Base-by-base conservation (phyloP, 1,284 basidiomycete genomes). In the Puccinia brachypodii region DNA sequence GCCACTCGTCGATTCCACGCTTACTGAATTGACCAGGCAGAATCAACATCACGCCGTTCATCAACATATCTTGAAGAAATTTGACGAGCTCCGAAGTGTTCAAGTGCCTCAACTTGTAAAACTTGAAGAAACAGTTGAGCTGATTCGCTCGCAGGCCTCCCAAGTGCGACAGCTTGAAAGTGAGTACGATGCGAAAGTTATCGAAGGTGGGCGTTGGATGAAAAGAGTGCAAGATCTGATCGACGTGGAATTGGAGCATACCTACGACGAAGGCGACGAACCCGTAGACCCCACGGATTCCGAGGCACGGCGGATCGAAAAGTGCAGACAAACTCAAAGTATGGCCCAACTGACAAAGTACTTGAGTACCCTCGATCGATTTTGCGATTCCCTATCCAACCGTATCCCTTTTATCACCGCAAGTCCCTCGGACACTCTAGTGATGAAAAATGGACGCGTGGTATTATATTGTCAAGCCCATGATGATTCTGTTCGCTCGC, bases 161-260 rank as follows among this genome's bases (percentile, higher is more conserved):
- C 44, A 79, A 53, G 50, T 79, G 13, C 64, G 28, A 40, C 31
- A 79, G n/a, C 22, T 71, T 22, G 76, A 79, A 42, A 71, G 36
- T 71, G 42, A 53, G 28, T 56, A 79, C 38, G 76, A 79, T n/a
- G 44, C 44, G 47, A 56, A 68, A 28, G 50, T 71, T 38, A 69
- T 79, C 58, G 76, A 79, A 71, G 76, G 76, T 60, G 66, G 76
- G 13, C 62, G 76, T 31, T 71, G 62, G 66, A 79, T 79, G 62
- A 79, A 79, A 40, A 66, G 47, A n/a, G 66, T 79, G 13, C 76
- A 79, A 79, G 76, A 79, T 79, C 33, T 38, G 40, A 79, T 79
- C 25, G 50, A 33, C 36, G 28, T 71, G 11, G 66, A 79, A 56
- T 66, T 79, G 31, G 76, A 79, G 62, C 44, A 56, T 33, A 78